Evolutionary conservation across 257 asterid species (phyloP).

Genomic region (Ilex asprella): DNA sequence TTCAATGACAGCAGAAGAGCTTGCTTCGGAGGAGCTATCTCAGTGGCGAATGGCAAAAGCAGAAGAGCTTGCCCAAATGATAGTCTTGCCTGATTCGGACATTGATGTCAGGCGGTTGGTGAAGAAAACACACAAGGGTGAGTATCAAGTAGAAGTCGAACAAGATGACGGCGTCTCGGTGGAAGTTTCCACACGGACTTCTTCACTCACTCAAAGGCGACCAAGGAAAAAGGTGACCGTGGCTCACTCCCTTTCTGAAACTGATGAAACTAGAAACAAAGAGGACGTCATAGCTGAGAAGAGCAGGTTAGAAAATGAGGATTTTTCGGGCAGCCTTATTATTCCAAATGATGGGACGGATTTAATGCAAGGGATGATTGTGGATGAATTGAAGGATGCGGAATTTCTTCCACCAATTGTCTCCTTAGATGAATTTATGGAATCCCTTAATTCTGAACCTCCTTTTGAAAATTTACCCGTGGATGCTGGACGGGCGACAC

Average conservation of each 20-base stretch:
- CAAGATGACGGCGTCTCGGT: slow-evolving; percentile 48
- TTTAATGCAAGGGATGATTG: slow-evolving; percentile 94
- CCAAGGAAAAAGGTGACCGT: slow-evolving; percentile 12
- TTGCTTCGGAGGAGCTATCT: slow-evolving; percentile 96
- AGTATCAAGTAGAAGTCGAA: slow-evolving; percentile 81
- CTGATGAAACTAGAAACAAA: slow-evolving; percentile 32
- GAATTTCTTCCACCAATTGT: slow-evolving; percentile 87
- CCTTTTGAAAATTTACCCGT: slow-evolving; percentile 68
- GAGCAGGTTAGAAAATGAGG: slow-evolving; percentile 43
- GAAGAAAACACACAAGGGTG: slow-evolving; percentile 99
- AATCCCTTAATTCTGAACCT: slow-evolving; percentile 89
- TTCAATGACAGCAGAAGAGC: slow-evolving; percentile 96
- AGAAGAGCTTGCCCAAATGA: slow-evolving; percentile 84
- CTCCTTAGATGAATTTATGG: slow-evolving; percentile 94
- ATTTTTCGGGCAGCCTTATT: slow-evolving; percentile 51
- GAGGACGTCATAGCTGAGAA: slow-evolving; percentile 31
- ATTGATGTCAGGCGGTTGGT: slow-evolving; percentile 74
- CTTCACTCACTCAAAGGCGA: slow-evolving; percentile 28
- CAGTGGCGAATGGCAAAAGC: slow-evolving; percentile 97
- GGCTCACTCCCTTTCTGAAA: slow-evolving; percentile 29
- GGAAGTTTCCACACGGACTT: slow-evolving; percentile 64
- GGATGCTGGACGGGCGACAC: slow-evolving; percentile 30
- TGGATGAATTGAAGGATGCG: slow-evolving; percentile 81
- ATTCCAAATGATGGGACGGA: slow-evolving; percentile 88
- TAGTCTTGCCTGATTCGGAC: slow-evolving; percentile 86